phyloP scores from a whole-genome alignment of 2,329 filamentous ascomycete species.

The Rutstroemia sp. region DNA sequence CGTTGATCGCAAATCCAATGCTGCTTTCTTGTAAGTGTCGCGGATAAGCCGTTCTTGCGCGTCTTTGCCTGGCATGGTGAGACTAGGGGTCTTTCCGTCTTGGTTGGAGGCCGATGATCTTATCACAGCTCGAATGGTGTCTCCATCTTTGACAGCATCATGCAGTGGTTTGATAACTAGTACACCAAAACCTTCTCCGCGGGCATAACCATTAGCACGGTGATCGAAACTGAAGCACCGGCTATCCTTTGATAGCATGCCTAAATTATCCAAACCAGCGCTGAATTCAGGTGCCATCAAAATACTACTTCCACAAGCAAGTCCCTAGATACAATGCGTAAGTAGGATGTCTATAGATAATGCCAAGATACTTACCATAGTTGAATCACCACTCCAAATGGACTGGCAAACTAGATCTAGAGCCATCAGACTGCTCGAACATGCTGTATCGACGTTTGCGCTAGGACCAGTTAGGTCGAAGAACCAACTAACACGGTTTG shows the following conservation, averaged over 20 bases:
- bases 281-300: constrained; percentile 31
- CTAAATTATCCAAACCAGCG: constrained; percentile 37
- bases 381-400: constrained; percentile 37
- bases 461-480: constrained; percentile 34
- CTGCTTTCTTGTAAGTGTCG: constrained; percentile 36
- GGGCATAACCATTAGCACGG: constrained; percentile 51
- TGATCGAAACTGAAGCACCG: constrained; percentile 44
- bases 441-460: constrained; percentile 39
- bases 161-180: constrained; percentile 50
- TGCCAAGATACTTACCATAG: constrained; percentile 30
- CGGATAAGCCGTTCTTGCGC: constrained; percentile 39
- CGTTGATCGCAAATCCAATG: constrained; percentile 31
- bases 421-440: constrained; percentile 35
- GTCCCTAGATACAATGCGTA: background rate
- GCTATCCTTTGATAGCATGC: constrained; percentile 19
- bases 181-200: constrained; percentile 53
- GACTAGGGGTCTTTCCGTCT: constrained; percentile 40
- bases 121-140: background rate
- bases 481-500: constrained; percentile 47
- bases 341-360: too few relatives aligned
- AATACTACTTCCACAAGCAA: constrained; percentile 1
- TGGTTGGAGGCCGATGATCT: constrained; percentile 37
- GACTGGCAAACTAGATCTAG: constrained; percentile 23
- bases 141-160: constrained; percentile 40
- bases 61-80: constrained; percentile 43